Evolutionary conservation across 2,329 filamentous ascomycete species (phyloP).

Genomic region (Neofusicoccum cordaticola): DNA sequence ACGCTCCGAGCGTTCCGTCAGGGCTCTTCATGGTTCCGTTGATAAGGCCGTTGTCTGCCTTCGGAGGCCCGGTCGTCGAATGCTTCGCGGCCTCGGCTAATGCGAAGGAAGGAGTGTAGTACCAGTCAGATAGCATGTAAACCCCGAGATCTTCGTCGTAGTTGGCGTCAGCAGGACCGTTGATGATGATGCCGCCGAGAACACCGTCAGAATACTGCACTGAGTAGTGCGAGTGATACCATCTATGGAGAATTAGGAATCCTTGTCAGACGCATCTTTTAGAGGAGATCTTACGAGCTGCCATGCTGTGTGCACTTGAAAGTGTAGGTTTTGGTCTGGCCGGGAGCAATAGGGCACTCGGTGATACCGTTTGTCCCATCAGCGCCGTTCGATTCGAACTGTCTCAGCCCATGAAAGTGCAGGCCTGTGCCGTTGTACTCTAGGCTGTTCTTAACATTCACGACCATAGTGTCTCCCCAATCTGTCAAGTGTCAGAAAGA

Average conservation of each 20-base stretch:
- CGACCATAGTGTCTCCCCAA: slow-evolving; percentile 40
- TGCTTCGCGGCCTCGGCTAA: not conserved
- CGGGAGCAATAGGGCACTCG: slow-evolving; percentile 67
- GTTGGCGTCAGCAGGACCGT: slow-evolving; percentile 43
- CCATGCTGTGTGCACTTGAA: slow-evolving; percentile 54
- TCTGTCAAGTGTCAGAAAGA: slow-evolving; percentile 17
- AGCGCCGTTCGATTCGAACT: slow-evolving; percentile 40
- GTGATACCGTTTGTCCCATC: slow-evolving; percentile 51
- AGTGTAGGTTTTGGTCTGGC: slow-evolving; percentile 54
- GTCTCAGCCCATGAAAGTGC: slow-evolving; percentile 53
- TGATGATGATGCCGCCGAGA: slow-evolving; percentile 38
- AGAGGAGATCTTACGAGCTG: slow-evolving; percentile 21
- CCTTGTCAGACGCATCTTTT: not conserved
- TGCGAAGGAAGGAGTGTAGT: slow-evolving; percentile 39
- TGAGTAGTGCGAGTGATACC: slow-evolving; percentile 45
- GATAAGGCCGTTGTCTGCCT: slow-evolving; percentile 46
- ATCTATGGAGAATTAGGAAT: slow-evolving; percentile 19
- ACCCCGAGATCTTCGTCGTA: slow-evolving; percentile 62
- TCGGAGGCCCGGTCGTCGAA: slow-evolving; percentile 22
- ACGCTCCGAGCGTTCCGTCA: slow-evolving; percentile 35
- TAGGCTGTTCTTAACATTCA: slow-evolving; percentile 38
- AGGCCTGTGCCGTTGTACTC: slow-evolving; percentile 48
- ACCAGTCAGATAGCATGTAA: slow-evolving; percentile 63
- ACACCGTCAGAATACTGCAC: slow-evolving; percentile 45
- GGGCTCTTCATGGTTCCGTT: slow-evolving; percentile 56